Conservation (phyloP, 768 basidiomycete species). For the Tulasnella sp. region DNA sequence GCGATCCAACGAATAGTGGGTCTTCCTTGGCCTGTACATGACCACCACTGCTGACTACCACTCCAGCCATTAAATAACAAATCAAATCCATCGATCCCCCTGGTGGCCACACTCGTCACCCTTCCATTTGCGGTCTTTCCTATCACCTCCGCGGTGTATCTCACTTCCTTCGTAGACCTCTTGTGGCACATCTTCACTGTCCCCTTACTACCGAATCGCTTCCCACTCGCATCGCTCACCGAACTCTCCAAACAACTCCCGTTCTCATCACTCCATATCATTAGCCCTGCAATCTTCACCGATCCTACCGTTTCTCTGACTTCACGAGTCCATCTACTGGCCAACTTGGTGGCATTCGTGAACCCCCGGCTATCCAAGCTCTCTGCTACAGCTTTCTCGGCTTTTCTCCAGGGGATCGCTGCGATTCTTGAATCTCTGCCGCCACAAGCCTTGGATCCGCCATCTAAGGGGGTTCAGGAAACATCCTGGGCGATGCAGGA, state of each 20-base stretch:
- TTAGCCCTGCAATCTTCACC: slow-evolving; percentile 16
- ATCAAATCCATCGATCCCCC: slow-evolving; percentile 38
- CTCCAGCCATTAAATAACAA: slow-evolving; percentile 47
- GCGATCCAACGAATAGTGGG: slow-evolving; percentile 43
- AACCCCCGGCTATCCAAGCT: slow-evolving; percentile 49
- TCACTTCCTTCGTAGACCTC: slow-evolving; percentile 32
- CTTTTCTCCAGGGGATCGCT: slow-evolving; percentile 46
- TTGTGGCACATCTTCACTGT: slow-evolving; percentile 53
- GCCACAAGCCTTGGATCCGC: slow-evolving; percentile 9
- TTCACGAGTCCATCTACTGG: slow-evolving; percentile 42
- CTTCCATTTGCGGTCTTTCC: slow-evolving; percentile 30
- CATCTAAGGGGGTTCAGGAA: background rate
- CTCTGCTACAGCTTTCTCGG: slow-evolving; percentile 33
- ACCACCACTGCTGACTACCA: background rate
- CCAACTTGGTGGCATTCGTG: slow-evolving; percentile 58
- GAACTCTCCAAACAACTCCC: slow-evolving; percentile 57
- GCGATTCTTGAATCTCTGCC: slow-evolving; percentile 25
- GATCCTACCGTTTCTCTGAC: background rate
- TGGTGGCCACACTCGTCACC: slow-evolving; percentile 38
- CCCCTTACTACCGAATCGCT: slow-evolving; percentile 66
- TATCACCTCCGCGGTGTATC: slow-evolving; percentile 23
- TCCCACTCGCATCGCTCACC: slow-evolving; percentile 51
- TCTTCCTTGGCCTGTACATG: slow-evolving; percentile 13
- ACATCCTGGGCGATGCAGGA: background rate
- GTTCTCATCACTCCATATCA: slow-evolving; percentile 30